Evolutionary conservation across 768 basidiomycete species (phyloP), one percentile per base, ranked within the genome.

Genomic region (Lepiota subincarnata): DNA sequence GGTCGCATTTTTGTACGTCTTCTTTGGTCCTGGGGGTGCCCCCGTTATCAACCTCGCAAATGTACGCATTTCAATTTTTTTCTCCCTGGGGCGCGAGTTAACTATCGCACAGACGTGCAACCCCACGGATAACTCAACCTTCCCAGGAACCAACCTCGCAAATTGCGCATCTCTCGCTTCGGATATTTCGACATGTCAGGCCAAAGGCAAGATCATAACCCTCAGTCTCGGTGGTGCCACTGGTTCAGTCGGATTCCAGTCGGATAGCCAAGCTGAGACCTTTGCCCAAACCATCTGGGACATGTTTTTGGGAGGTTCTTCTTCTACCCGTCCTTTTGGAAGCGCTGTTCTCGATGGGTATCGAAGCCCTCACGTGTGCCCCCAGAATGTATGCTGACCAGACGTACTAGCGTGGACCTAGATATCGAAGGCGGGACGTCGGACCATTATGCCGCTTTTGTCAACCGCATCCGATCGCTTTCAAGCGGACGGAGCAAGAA

Each of bases 271-370:
- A 59, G 87, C 81, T 1, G 60, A 67, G 11, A 64, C 72, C 3
- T 89, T 86, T 63, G 87, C 82, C 0, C 72, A 83, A 48, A 82
- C 80, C 0, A 80, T 90, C 48, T 89, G 88, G 88, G 72, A 86
- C 62, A 55, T 86, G 45, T 88, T 89, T 66, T 70, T 89, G 24
- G 87, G 86, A 16, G 75, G 74, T 13, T 68, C 59, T 38, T 77
- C 75, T 12, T 70, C 73, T 22, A 86, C 80, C 13, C 76, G 87
- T 55, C 88, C 87, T 0, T 90, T 90, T 59, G 88, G 88, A 20
- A 66, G 59, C 55, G 88, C 86, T 2, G 75, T 88, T 46, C 72
- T 90, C 20, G 87, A 89, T 59, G 88, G 88, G 86, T 87, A 54
- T 11, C 10, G 7, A 11, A 56, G 68, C 42, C 24, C 19, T 47